phyloP scores from a whole-genome alignment of 2,329 filamentous ascomycete genomes.

The Ophiostoma himal-ulmi region DNA sequence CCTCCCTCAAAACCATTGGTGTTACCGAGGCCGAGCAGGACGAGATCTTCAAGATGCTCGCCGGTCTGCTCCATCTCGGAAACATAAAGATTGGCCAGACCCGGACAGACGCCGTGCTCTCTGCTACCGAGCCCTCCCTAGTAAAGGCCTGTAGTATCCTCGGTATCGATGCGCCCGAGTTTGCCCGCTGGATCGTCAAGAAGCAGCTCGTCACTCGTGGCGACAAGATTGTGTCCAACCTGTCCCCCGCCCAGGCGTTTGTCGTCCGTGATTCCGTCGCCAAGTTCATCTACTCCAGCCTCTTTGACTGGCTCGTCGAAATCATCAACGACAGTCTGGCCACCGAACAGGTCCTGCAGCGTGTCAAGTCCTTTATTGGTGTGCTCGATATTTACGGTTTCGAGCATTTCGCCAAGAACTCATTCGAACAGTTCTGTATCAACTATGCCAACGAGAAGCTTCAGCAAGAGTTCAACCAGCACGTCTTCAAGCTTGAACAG shows the following conservation, averaged over 20 bases:
- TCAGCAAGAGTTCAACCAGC: constrained; percentile 98
- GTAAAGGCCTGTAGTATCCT: constrained; percentile 76
- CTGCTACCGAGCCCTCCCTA: constrained; percentile 73
- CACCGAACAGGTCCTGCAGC: constrained; percentile 75
- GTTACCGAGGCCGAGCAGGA: constrained; percentile 67
- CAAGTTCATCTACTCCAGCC: constrained; percentile 96
- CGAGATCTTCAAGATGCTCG: constrained; percentile 84
- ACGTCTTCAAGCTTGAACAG: constrained; percentile 98
- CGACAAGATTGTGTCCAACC: constrained; percentile 94
- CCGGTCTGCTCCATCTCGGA: constrained; percentile 85
- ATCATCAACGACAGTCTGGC: constrained; percentile 89
- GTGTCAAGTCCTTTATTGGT: constrained; percentile 87
- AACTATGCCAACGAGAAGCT: constrained; percentile 99
- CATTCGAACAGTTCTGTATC: constrained; percentile 99
- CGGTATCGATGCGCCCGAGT: constrained; percentile 78
- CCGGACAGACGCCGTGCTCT: constrained; percentile 77
- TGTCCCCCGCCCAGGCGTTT: constrained; percentile 86
- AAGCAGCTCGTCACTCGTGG: constrained; percentile 95
- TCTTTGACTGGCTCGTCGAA: constrained; percentile 99
- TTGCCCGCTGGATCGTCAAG: constrained; percentile 98
- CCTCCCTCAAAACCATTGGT: constrained; percentile 82
- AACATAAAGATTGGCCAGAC: constrained; percentile 95
- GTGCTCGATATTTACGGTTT: constrained; percentile 99
- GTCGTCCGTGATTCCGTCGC: constrained; percentile 96
- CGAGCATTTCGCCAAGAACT: constrained; percentile 99